Evolutionary conservation across 2,329 filamentous ascomycete species (phyloP), one percentile per base, ranked within the genome.

Genomic region (Coniochaeta sp.): DNA sequence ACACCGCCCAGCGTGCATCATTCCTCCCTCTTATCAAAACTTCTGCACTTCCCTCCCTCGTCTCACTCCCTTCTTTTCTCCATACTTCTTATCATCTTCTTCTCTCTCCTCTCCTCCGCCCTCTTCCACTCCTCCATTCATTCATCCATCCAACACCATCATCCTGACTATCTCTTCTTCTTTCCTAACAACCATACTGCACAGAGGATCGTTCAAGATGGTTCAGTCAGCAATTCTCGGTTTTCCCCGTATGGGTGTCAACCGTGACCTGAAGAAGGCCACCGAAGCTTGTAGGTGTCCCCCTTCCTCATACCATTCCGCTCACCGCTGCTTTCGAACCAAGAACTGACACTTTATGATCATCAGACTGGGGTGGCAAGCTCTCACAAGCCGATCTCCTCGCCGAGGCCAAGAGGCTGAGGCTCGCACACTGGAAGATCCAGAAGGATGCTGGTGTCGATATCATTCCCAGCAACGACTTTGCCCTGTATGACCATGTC

Each of bases 191-290:
- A 26, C 28, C 47, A 52, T 52, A 47, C 26, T 52, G 14, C 47
- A 28, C 47, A 52, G 26, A 52, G 12, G 24, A 52, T 28, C 63
- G 24, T 43, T 63, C 62, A 69, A 66, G 58, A 86, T 86, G 83
- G 83, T 86, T 76, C 81, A 85, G 73, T 86, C 83, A 67, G 81
- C 95, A n/a, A 19, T 58, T 52, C 34, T 96, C 76, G 91, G 91
- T 81, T 96, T 96, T 86, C 93, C 93, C 78, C 93, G 95, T 76
- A 97, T 98, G 91, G 95, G 95, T 81, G 90, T 86, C 73, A 90
- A 96, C 81, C 92, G 95, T 88, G 95, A 99, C 85, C 88, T 99
- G 77, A 99, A 99, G 89, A 99, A 99, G 88, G 95, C 95, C 74
- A 99, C 93, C 69, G 95, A 99, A 81, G 91, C 93, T 77, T 99